A percentile compares a stretch with the other conserved stretches of the same genome.
Conservation (phyloP, 148 eudicot genomes). For the Limonium bicolor region DNA sequence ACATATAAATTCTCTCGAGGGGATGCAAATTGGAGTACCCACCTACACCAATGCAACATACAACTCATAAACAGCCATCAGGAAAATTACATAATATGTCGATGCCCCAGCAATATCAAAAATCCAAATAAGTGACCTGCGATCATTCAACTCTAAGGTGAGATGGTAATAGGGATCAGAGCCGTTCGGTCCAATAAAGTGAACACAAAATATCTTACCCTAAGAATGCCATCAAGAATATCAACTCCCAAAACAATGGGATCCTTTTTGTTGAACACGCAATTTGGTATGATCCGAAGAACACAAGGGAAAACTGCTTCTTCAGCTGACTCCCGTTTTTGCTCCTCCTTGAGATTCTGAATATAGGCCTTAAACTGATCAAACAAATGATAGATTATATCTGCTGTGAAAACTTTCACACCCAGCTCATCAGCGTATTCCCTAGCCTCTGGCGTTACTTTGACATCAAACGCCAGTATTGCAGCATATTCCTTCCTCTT, state of each 20-base stretch:
- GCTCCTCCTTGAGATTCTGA: conserved; percentile 76
- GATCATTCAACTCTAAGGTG: neutral
- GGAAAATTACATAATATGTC: too few relatives aligned
- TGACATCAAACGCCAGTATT: conserved; percentile 92
- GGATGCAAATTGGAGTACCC: conserved; percentile 87
- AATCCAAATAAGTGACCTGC: too few relatives aligned
- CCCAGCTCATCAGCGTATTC: conserved; percentile 84
- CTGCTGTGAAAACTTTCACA: conserved; percentile 68
- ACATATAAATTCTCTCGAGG: conserved; percentile 47
- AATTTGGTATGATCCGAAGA: conserved; percentile 54
- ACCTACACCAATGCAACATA: conserved; percentile 23
- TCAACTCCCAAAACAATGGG: conserved; percentile 92
- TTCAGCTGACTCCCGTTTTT: conserved; percentile 82
- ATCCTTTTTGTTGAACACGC: conserved; percentile 77
- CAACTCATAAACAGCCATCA: neutral
- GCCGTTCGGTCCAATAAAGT: too few relatives aligned
- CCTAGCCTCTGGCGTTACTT: conserved; percentile 86
- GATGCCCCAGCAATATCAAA: too few relatives aligned
- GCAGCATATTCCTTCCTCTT: conserved; percentile 93
- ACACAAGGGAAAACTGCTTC: conserved; percentile 93
- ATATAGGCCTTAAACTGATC: conserved; percentile 90
- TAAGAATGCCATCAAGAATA: conserved; percentile 62
- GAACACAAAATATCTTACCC: too few relatives aligned
- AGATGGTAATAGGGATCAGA: neutral
- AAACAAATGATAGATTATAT: conserved; percentile 74